Evolutionary conservation across 345 rosid genomes (phyloP), one percentile per base, ranked within the genome.

Genomic region (Gossypium turneri): DNA sequence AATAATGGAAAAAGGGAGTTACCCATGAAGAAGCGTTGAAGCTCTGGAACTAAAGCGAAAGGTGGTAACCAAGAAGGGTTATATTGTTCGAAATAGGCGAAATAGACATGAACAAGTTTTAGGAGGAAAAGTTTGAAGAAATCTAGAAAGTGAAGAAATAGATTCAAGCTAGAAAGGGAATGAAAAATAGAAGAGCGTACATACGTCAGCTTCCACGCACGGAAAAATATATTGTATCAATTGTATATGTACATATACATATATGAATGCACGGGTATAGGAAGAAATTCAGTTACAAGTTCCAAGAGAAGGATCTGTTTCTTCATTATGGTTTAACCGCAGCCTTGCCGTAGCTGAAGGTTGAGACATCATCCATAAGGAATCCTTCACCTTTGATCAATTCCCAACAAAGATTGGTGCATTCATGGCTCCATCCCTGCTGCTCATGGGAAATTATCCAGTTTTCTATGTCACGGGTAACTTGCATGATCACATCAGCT

Each of bases 361-460:
- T 63, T 63, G 67, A 17, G 67, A 17, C 67, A 63, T 63, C 67
- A 63, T 34, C 16, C 12, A 58, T 58, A 4, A 12, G 16, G 15
- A 16, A 38, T 63, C 6, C 22, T 34, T 8, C 15, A 41, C 1
- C 22, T 64, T 34, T 60, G 25, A 64, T 64, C 8, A n/a, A 11
- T 64, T n/a, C 48, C 50, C 25, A 64, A 17, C 51, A 38, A 62
- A 16, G 67, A 34, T 63, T 63, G 67, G 67, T 60, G 65, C 41
- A 59, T 25, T 47, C 64, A 59, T 12, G 64, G 41, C 66, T 15
- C 45, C 29, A 15, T 16, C 13, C n/a, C 20, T 62, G 45, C 67
- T 16, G 67, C 20, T 34, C 34, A 62, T 58, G 63, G 67, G 67
- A 29, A 44, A 34, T 16, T 62, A 62, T 62, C 67, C 12, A 16